Base-by-base conservation (phyloP, 75 land plant genomes). In the Chamaecyparis obtusa region DNA sequence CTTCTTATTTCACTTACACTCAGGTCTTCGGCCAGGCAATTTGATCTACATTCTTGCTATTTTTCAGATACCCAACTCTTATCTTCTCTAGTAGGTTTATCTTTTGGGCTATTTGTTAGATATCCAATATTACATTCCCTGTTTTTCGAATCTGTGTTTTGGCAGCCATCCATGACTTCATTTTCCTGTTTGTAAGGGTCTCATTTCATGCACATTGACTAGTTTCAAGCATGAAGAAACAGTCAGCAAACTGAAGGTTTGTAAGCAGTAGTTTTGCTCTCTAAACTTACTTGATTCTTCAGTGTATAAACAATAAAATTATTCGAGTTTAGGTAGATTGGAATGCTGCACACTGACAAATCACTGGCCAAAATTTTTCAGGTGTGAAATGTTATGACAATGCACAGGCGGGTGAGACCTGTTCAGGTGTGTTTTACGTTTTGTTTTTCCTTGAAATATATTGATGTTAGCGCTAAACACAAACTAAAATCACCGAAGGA, bases 391-490 rank as follows among this genome's bases (percentile, higher is more conserved):
- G 84, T 83, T 46, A 83, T 83, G 84, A 43, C 84, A 83, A 83
- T 83, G 84, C 56, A 83, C 56, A 83, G 84, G 84, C 84, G 84
- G n/a, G 84, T 83, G 84, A 43, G 84, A 83, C 84, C 84, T 83
- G 56, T 83, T 83, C 84, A 83, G 84, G 84, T 83, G 84, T 6
- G 84, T 32, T 78, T 78, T 78, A n/a, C 10, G 27, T 5, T 1
- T 75, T 21, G 8, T 39, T 21, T 19, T 39, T 78, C 21, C 36
- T 39, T 21, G 9, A 39, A 36, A 7, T 41, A 24, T 64, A 64
- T 24, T 64, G 27, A 64, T 64, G 69, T 24, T 64, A 64, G 24
- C 27, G 69, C 27, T 64, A 64, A 64, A 21, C 27, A 64, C 24
- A 60, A 24, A 64, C 69, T 64, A 6, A 21, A 64, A 27, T 24